Evolutionary conservation across 345 rosid species (phyloP), one percentile per base, ranked within the genome.

Genomic region (Reutealis trisperma): DNA sequence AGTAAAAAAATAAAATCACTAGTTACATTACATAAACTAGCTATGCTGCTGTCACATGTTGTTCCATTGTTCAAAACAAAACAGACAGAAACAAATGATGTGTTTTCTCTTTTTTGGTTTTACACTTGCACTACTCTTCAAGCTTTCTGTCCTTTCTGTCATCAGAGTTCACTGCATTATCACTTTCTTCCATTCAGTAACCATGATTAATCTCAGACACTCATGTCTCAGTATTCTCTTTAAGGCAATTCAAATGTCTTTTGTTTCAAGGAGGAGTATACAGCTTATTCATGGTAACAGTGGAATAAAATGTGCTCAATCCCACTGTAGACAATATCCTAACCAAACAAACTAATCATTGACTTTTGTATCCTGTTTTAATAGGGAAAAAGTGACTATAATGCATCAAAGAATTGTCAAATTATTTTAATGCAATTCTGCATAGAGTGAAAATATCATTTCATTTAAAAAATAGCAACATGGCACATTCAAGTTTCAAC

Each of bases 1-100:
- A 15, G 6, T 77, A 84, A 80, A 47, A 52, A 71, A 77, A 65
- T 57, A 59, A 64, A 64, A 41, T 61, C 73, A 69, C 77, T 63
- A 77, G 60, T 78, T 51, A 52, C 65, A 78, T 63, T 71, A 55
- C 9, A 58, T 73, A 70, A 61, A 59, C 32, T 22, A 54, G 34
- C 45, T 57, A 62, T 1, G 16, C 47, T 54, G 41, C 55, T 45
- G 22, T 18, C 30, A 52, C 55, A 41, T 42, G 51, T 18, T 51
- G 52, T 52, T 68, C 59, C 64, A n/a, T 22, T 67, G 70, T 70
- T 67, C 34, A 63, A n/a, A 13, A 47, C 6, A 61, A 10, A 41
- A 72, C 57, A 62, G 15, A 59, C 22, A 34, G 72, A 27, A 11
- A 74, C 13, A 21, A 21, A 37, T 37, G 1, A 52, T 30, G 16